Evolutionary conservation across 2,329 filamentous ascomycete species (phyloP), one percentile per base, ranked within the genome.

Genomic region (Elsinoe australis): DNA sequence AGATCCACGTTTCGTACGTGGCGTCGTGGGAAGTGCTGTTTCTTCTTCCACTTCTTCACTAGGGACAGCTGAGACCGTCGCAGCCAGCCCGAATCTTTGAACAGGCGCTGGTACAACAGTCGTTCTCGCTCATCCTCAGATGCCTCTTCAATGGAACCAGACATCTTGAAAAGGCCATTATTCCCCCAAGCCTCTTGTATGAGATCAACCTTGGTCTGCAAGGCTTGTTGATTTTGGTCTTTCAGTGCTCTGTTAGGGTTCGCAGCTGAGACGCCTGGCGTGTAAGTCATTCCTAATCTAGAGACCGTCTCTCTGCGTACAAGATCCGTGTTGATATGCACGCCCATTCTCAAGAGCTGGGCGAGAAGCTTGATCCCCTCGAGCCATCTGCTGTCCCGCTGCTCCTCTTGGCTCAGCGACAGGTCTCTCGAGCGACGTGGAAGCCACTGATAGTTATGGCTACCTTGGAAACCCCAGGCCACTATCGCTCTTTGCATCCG

Each of bases 231-330:
- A 15, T 31, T 32, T 10, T n/a, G 18, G 17, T 24, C 21, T 17
- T 44, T 44, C n/a, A 44, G 39, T 21, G 39, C 39, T 32, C 39
- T 26, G 17, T 31, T 31, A 24, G 24, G 17, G 15, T 44, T 44
- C 2, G 14, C n/a, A 14, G 9, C 15, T 5, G 51, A 54, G 18
- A 35, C 34, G 6, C 53, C 59, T 9, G 64, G 62, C 3, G 63
- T 63, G 33, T 63, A 67, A 2, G 65, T 49, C 12, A 57, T 61
- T 59, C 60, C 63, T 31, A 67, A 55, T n/a, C 59, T 58, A 12
- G 48, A 33, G 12, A 47, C 49, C 15, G 64, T 45, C 4, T 59
- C 60, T 24, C 53, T 49, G 12, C 55, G 54, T 8, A 60, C 52
- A 15, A 50, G 45, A 9, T 36, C 34, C 6, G 49, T 47, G n/a